Conservation (phyloP, 257 asterid species). For the Scutellaria baicalensis region DNA sequence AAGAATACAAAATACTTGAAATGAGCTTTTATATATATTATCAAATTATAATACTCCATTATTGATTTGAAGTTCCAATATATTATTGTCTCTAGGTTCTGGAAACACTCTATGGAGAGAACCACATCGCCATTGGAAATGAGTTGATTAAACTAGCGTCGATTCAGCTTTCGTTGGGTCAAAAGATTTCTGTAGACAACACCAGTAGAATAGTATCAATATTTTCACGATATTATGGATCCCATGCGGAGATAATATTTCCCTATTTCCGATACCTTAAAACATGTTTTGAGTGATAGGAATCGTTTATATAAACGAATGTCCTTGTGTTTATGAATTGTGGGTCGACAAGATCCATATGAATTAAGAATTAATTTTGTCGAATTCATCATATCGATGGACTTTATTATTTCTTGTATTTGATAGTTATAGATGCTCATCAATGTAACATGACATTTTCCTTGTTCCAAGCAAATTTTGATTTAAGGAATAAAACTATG, state of each 20-base stretch:
- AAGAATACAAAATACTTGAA: background rate
- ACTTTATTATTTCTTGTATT: no score
- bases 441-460: no score
- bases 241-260: constrained; percentile 46
- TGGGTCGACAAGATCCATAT: no score
- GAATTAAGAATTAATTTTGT: no score
- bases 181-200: constrained; percentile 24
- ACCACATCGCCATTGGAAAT: constrained; percentile 75
- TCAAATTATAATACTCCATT: background rate
- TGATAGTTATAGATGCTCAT: no score
- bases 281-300: background rate
- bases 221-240: constrained; percentile 61
- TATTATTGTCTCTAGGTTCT: constrained; percentile 52
- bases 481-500: no score
- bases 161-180: constrained; percentile 47
- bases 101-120: constrained; percentile 57
- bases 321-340: no score
- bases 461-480: no score
- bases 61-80: background rate
- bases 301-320: no score
- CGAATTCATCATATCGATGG: no score
- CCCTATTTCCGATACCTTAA: constrained; percentile 38
- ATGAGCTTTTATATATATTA: background rate
- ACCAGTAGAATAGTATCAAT: constrained; percentile 28
- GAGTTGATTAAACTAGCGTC: constrained; percentile 78